These are phyloP conservation scores for Fraxinus sp. DNA, from an alignment of 305 asterid species.

Conservation along the genomic window DNA sequence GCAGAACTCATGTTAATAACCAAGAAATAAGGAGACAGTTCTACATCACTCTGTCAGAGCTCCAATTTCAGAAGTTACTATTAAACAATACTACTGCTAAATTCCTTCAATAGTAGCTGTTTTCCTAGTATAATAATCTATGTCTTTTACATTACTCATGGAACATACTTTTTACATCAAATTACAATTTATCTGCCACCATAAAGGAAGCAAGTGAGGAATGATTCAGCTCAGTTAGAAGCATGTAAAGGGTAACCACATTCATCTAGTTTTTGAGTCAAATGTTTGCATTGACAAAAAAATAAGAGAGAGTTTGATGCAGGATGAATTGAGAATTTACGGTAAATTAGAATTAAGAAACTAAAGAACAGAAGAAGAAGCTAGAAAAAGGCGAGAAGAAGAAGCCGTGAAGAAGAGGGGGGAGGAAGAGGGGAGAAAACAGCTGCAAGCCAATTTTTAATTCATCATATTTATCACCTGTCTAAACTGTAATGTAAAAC, in stretches of 20 bases:
- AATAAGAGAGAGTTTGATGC: background rate
- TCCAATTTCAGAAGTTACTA: background rate
- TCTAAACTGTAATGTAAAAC: too few relatives aligned
- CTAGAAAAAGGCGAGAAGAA: too few relatives aligned
- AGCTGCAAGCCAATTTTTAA: too few relatives aligned
- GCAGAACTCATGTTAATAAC: background rate
- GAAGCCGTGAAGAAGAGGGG: too few relatives aligned
- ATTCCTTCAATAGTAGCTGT: background rate
- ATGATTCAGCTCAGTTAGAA: background rate
- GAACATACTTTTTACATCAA: background rate
- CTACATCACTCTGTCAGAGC: background rate
- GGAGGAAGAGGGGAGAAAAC: too few relatives aligned
- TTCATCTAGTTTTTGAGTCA: slow-evolving; percentile 14
- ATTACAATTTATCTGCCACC: slow-evolving; percentile 4
- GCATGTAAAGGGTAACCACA: background rate
- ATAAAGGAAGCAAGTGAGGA: slow-evolving; percentile 10
- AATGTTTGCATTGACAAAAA: background rate
- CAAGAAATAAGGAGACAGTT: background rate
- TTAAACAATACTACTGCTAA: background rate
- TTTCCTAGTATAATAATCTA: background rate
- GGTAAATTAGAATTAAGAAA: too few relatives aligned
- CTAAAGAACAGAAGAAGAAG: too few relatives aligned
- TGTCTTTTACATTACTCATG: background rate
- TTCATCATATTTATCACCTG: too few relatives aligned
- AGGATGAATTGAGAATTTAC: too few relatives aligned